Evolutionary conservation across 164 flowering plant genomes (phyloP).

Genomic region (Akebia trifoliata): DNA sequence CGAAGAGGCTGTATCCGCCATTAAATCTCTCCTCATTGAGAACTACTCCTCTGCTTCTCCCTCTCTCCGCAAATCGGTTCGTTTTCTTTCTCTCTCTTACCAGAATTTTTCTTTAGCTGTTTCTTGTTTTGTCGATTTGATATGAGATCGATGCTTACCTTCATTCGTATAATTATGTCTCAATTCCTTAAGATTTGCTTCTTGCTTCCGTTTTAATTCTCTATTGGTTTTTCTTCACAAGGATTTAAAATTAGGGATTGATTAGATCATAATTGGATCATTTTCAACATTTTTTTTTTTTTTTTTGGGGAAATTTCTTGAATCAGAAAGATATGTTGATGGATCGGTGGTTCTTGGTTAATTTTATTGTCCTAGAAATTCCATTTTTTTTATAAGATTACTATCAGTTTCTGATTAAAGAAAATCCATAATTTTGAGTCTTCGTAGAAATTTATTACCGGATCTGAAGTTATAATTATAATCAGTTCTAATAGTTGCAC

Average conservation of each 20-base stretch:
- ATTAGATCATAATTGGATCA: too few relatives aligned
- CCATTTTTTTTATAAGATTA: too few relatives aligned
- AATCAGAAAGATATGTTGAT: not conserved
- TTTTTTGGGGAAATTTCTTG: not conserved
- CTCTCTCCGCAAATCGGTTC: conserved; percentile 57
- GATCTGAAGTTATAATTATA: too few relatives aligned
- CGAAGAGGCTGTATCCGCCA: conserved; percentile 62
- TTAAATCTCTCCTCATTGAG: conserved; percentile 43
- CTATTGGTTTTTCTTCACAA: not conserved
- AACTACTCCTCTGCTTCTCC: conserved; percentile 69
- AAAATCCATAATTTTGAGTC: too few relatives aligned
- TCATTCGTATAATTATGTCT: not conserved
- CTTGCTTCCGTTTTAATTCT: not conserved
- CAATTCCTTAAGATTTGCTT: not conserved
- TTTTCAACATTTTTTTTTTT: too few relatives aligned
- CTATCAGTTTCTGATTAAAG: too few relatives aligned
- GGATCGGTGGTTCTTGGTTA: not conserved
- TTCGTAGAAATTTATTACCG: too few relatives aligned
- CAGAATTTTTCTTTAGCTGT: not conserved
- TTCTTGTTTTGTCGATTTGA: not conserved
- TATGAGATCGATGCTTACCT: not conserved
- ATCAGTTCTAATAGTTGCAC: too few relatives aligned
- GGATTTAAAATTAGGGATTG: not conserved
- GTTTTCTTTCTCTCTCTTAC: not conserved
- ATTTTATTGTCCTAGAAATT: too few relatives aligned